Evolutionary conservation across 2,329 filamentous ascomycete species (phyloP).

Genomic region (Lasiodiplodia gonubiensis): DNA sequence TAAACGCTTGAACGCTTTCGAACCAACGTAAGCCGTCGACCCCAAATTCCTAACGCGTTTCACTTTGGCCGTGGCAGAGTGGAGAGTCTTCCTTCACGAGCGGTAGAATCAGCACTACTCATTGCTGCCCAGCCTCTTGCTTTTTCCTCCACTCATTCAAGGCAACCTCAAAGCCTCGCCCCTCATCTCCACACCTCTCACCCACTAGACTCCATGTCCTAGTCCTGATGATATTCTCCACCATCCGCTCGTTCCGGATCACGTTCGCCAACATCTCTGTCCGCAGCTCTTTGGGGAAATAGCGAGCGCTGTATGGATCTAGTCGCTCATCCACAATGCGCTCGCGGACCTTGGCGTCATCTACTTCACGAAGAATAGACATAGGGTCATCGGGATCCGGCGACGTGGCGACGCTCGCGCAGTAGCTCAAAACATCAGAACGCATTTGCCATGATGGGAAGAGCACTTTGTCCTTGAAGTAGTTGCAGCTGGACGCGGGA

Average conservation of each 20-base stretch:
- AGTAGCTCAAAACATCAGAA: slow-evolving; percentile 85
- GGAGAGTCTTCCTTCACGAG: neutral
- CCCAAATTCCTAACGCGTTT: neutral
- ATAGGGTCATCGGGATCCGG: slow-evolving; percentile 89
- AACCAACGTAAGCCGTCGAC: neutral
- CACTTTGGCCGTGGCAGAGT: slow-evolving; percentile 1
- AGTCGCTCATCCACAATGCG: slow-evolving; percentile 83
- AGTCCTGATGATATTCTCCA: slow-evolving; percentile 79
- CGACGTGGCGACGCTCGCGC: slow-evolving; percentile 82
- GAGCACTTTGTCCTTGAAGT: slow-evolving; percentile 77
- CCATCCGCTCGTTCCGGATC: slow-evolving; percentile 74
- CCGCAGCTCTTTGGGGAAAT: slow-evolving; percentile 78
- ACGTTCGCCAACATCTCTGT: slow-evolving; percentile 79
- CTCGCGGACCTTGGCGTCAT: slow-evolving; percentile 73
- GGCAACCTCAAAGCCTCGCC: slow-evolving; percentile 49
- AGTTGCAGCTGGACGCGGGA: slow-evolving; percentile 66
- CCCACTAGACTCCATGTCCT: slow-evolving; percentile 81
- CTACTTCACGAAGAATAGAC: slow-evolving; percentile 69
- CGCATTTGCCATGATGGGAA: slow-evolving; percentile 89
- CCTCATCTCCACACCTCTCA: slow-evolving; percentile 70
- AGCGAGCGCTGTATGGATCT: slow-evolving; percentile 88
- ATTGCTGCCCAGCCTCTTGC: slow-evolving; percentile 1
- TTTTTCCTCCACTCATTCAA: slow-evolving; percentile 43
- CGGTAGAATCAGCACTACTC: neutral
- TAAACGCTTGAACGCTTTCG: slow-evolving; percentile 9